Evolutionary conservation across 2,329 filamentous ascomycete genomes (phyloP).

Genomic region (Xylaria sp.): DNA sequence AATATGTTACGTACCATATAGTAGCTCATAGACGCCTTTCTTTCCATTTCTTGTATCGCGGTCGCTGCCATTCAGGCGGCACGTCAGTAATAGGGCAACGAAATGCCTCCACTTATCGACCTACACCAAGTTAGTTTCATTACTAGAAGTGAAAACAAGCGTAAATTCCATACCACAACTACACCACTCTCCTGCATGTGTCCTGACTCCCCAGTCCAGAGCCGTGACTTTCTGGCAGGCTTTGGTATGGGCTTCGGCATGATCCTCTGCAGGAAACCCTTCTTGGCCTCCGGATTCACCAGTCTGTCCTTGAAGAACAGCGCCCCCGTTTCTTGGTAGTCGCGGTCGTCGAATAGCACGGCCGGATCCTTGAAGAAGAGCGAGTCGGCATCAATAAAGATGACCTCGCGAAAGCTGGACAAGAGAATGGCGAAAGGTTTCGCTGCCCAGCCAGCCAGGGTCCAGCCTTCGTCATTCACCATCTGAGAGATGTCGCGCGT

Average conservation of each 20-base stretch:
- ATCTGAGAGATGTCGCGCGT: slow-evolving; percentile 48
- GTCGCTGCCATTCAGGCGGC: slow-evolving; percentile 47
- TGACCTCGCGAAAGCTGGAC: slow-evolving; percentile 50
- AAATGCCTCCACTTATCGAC: slow-evolving; percentile 50
- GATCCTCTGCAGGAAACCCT: slow-evolving; percentile 44
- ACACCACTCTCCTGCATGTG: slow-evolving; percentile 50
- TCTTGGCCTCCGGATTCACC: slow-evolving; percentile 43
- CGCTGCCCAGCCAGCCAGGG: slow-evolving; percentile 47
- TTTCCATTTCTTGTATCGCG: slow-evolving; percentile 44
- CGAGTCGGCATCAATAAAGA: slow-evolving; percentile 51
- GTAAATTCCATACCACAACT: slow-evolving; percentile 38
- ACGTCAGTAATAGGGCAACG: slow-evolving; percentile 45
- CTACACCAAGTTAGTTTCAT: not conserved
- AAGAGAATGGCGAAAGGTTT: slow-evolving; percentile 51
- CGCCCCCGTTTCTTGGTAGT: slow-evolving; percentile 45
- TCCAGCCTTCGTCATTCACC: slow-evolving; percentile 48
- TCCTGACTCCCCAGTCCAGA: slow-evolving; percentile 42
- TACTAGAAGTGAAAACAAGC: not conserved
- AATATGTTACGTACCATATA: slow-evolving; percentile 41
- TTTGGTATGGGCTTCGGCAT: slow-evolving; percentile 46
- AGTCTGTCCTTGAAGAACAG: slow-evolving; percentile 51
- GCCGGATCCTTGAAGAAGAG: slow-evolving; percentile 48
- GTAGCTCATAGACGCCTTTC: slow-evolving; percentile 49
- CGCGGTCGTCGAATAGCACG: slow-evolving; percentile 45
- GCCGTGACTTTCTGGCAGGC: slow-evolving; percentile 41